Conservation (phyloP, 192 early-diverging fungal species). For the Gigaspora rosea region DNA sequence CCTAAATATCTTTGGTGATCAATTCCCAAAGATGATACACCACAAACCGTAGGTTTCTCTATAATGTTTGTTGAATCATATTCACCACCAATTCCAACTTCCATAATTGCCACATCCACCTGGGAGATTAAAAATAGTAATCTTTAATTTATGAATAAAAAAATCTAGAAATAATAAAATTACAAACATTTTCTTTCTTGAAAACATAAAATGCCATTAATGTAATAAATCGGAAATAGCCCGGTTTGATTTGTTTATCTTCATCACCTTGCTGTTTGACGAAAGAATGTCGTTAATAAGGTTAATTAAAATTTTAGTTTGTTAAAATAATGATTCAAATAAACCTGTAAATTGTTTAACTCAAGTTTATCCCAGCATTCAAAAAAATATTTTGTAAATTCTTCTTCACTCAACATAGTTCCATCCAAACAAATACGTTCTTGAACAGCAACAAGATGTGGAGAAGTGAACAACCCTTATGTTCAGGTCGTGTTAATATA, state of each 20-base stretch:
- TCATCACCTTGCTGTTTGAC: not conserved
- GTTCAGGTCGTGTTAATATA: conserved; percentile 24
- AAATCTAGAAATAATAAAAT: no score
- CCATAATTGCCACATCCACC: conserved; percentile 80
- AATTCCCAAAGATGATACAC: conserved; percentile 76
- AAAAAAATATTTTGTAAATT: conserved; percentile 78
- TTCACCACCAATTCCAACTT: conserved; percentile 83
- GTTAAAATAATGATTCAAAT: not conserved
- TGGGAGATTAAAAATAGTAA: not conserved
- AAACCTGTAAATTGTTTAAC: not conserved
- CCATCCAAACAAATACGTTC: conserved; percentile 96
- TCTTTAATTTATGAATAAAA: no score
- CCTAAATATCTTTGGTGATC: conserved; percentile 76
- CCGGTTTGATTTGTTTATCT: conserved; percentile 48
- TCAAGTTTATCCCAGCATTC: conserved; percentile 79
- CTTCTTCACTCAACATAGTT: conserved; percentile 64
- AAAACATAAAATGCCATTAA: conserved; percentile 90
- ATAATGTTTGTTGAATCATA: conserved; percentile 87
- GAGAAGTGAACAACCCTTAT: conserved; percentile 87
- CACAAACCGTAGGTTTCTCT: conserved; percentile 71
- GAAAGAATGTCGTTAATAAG: not conserved
- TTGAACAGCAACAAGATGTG: conserved; percentile 88
- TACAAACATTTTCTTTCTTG: conserved; percentile 55
- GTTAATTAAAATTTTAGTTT: not conserved
- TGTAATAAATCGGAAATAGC: conserved; percentile 92